phyloP scores from a whole-genome alignment of 352 stramenopile genomes.

The Halophytophthora polymorphica region DNA sequence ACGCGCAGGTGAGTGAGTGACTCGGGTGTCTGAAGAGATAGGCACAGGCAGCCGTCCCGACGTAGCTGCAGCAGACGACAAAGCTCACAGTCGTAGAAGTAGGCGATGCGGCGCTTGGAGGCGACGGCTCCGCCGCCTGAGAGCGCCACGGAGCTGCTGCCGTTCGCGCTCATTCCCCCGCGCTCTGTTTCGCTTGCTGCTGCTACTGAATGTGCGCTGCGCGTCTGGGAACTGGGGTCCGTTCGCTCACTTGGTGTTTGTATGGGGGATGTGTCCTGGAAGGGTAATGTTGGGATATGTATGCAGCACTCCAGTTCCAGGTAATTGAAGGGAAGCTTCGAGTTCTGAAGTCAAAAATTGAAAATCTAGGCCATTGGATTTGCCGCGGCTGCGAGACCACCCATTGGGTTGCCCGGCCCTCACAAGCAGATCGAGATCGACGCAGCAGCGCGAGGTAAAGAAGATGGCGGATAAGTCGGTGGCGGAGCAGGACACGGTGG shows the following conservation, averaged over 20 bases:
- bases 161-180: constrained; percentile 14
- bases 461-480: constrained; percentile 43
- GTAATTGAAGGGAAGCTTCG: too few relatives aligned
- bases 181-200: constrained; percentile 7
- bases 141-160: constrained; percentile 27
- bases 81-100: constrained; percentile 88
- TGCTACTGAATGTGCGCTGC: constrained; percentile 12
- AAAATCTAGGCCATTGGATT: too few relatives aligned
- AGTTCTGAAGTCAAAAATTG: too few relatives aligned
- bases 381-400: constrained; percentile 1
- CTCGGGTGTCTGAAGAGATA: not conserved
- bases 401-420: not conserved
- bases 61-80: not conserved
- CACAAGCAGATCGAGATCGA: constrained; percentile 8
- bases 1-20: constrained; percentile 1
- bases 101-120: constrained; percentile 81
- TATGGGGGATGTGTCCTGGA: too few relatives aligned
- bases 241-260: too few relatives aligned
- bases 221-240: constrained; percentile 6
- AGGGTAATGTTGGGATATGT: too few relatives aligned
- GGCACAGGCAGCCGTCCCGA: too few relatives aligned
- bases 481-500: constrained; percentile 42
- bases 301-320: too few relatives aligned
- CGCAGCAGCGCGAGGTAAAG: not conserved
- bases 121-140: constrained; percentile 23